phyloP scores from a whole-genome alignment of 2,329 filamentous ascomycete genomes.

The Mycosphaerella arachidis region DNA sequence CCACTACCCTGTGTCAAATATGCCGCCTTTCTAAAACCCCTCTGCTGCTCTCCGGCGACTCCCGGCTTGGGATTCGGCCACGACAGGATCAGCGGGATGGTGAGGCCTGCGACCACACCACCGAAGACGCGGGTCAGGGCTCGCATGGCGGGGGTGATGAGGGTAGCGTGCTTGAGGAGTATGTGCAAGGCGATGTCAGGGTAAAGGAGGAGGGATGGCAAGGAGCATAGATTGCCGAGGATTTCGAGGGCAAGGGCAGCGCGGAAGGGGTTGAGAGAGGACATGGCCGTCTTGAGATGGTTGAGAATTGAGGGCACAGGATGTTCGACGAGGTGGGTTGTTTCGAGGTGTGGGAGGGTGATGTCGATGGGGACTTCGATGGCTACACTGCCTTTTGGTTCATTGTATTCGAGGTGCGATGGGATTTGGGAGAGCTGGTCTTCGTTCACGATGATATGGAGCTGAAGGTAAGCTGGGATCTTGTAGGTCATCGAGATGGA shows the following conservation, averaged over 20 bases:
- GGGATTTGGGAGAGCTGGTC: neutral
- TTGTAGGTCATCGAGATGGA: neutral
- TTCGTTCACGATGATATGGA: neutral
- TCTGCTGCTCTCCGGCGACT: conserved; percentile 1
- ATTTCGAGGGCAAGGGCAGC: conserved; percentile 13
- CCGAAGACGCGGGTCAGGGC: conserved; percentile 9
- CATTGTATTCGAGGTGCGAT: neutral
- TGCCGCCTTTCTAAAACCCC: conserved; percentile 5
- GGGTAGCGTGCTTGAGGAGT: conserved; percentile 1
- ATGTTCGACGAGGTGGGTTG: neutral
- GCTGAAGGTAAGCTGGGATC: conserved; percentile 2
- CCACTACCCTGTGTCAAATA: conserved; percentile 11
- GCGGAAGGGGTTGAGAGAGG: conserved; percentile 8
- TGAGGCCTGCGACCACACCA: conserved; percentile 6
- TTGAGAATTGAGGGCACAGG: neutral
- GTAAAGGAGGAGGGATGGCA: conserved; percentile 10
- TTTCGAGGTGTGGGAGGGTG: neutral
- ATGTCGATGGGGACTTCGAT: neutral
- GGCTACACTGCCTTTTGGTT: neutral
- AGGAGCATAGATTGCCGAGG: conserved; percentile 8
- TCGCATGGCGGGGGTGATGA: conserved; percentile 3
- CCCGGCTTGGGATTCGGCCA: conserved; percentile 2
- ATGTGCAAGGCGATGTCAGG: conserved; percentile 12
- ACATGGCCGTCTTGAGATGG: neutral
- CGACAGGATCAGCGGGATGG: conserved; percentile 9